phyloP scores from a whole-genome alignment of 208 protist genomes.

The Leishmania aethiopica region DNA sequence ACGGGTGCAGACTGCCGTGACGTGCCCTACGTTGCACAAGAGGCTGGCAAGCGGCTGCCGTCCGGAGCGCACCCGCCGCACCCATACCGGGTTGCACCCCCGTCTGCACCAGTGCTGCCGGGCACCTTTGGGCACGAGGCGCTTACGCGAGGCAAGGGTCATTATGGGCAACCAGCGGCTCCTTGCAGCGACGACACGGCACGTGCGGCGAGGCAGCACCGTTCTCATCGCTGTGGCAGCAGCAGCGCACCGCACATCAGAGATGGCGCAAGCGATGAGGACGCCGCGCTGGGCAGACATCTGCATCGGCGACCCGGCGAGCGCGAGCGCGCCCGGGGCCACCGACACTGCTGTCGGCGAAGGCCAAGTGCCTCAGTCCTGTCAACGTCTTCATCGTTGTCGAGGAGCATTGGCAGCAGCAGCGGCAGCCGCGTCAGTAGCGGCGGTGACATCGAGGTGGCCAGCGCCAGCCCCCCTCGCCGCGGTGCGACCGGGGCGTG shows the following conservation, averaged over 20 bases:
- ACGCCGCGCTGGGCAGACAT: background rate
- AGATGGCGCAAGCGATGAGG: background rate
- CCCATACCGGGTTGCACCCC: background rate
- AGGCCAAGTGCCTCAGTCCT: background rate
- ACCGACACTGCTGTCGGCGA: background rate
- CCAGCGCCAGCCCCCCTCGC: background rate
- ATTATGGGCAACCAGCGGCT: background rate
- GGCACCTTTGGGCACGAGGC: background rate
- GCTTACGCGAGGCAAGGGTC: background rate
- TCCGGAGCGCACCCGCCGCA: background rate
- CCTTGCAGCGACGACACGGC: background rate
- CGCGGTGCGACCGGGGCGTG: background rate
- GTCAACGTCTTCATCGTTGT: conserved; percentile 3
- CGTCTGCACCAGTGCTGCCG: background rate
- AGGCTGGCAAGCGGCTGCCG: background rate
- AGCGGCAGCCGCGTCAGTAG: background rate
- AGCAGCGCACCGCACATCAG: too few species aligned
- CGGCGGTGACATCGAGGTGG: background rate
- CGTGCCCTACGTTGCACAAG: background rate
- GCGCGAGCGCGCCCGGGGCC: background rate
- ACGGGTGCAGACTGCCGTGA: background rate
- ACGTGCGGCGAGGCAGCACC: background rate
- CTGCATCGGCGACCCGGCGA: background rate
- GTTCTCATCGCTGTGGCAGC: background rate
- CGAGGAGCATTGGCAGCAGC: background rate